These are phyloP conservation scores for Acer negundo DNA, from an alignment of 345 rosid genomes.

Conservation along the genomic window DNA sequence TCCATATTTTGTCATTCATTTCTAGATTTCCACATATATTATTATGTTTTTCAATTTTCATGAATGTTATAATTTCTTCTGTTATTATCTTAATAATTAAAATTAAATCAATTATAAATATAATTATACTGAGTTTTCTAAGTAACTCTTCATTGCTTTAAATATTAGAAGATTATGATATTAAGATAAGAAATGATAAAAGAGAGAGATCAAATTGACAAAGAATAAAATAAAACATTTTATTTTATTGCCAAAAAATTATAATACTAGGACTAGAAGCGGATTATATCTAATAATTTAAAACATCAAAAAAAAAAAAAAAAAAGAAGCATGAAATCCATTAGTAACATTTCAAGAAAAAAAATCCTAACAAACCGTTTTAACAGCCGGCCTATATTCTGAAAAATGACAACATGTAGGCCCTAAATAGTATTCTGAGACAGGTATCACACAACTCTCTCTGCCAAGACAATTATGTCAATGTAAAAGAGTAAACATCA, in stretches of 20 bases:
- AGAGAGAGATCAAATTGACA: not conserved
- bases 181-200: too few species aligned
- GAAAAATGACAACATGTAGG: constrained; percentile 20
- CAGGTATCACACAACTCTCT: constrained; percentile 23
- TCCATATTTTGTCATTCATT: too few species aligned
- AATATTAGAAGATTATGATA: too few species aligned
- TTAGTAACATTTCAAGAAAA: not conserved
- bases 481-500: not conserved
- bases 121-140: too few species aligned
- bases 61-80: too few species aligned
- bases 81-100: too few species aligned
- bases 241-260: not conserved
- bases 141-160: too few species aligned
- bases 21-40: too few species aligned
- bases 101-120: too few species aligned
- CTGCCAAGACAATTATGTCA: constrained; percentile 36
- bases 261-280: not conserved
- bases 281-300: not conserved
- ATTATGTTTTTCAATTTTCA: too few species aligned
- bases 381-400: constrained; percentile 27
- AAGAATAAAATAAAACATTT: not conserved
- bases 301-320: too few species aligned
- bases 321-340: not conserved
- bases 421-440: constrained; percentile 33
- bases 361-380: constrained; percentile 29